phyloP scores from a whole-genome alignment of 2,329 filamentous ascomycete genomes.

The Trichoderma koningii region DNA sequence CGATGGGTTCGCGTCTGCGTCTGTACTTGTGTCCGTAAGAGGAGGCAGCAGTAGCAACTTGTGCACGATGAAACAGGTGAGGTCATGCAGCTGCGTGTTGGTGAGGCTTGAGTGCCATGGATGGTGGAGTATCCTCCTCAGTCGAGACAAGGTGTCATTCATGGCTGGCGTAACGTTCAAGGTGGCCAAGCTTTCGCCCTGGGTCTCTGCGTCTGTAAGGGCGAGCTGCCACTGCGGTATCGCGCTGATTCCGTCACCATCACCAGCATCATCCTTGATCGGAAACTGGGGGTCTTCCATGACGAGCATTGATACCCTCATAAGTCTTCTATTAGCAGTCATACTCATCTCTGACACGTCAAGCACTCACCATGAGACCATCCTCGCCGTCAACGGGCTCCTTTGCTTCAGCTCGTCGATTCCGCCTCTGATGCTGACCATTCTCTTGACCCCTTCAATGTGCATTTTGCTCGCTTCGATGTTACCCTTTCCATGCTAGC shows the following conservation, averaged over 20 bases:
- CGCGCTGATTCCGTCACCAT: slow-evolving; percentile 2
- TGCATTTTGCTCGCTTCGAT: slow-evolving; percentile 20
- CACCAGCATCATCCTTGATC: slow-evolving; percentile 1
- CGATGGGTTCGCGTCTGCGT: background rate
- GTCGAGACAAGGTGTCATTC: slow-evolving; percentile 1
- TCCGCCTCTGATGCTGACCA: slow-evolving; percentile 10
- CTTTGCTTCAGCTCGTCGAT: slow-evolving; percentile 7
- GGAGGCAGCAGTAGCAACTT: slow-evolving; percentile 8
- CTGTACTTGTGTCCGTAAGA: background rate
- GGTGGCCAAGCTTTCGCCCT: background rate
- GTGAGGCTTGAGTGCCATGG: slow-evolving; percentile 2
- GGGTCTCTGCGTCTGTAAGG: background rate
- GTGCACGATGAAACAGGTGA: slow-evolving; percentile 19
- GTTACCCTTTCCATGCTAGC: slow-evolving; percentile 19
- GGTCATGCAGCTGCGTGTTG: slow-evolving; percentile 13
- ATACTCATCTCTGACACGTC: background rate
- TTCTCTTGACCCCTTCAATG: slow-evolving; percentile 14
- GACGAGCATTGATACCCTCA: slow-evolving; percentile 20
- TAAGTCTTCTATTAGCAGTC: background rate
- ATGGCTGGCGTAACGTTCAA: background rate
- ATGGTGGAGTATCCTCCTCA: background rate
- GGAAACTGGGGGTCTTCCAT: slow-evolving; percentile 17
- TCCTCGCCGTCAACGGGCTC: slow-evolving; percentile 17
- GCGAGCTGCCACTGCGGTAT: slow-evolving; percentile 17
- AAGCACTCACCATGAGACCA: slow-evolving; percentile 17